Base-by-base conservation (phyloP, 2,329 filamentous ascomycete genomes). In the Penicillium sp. region DNA sequence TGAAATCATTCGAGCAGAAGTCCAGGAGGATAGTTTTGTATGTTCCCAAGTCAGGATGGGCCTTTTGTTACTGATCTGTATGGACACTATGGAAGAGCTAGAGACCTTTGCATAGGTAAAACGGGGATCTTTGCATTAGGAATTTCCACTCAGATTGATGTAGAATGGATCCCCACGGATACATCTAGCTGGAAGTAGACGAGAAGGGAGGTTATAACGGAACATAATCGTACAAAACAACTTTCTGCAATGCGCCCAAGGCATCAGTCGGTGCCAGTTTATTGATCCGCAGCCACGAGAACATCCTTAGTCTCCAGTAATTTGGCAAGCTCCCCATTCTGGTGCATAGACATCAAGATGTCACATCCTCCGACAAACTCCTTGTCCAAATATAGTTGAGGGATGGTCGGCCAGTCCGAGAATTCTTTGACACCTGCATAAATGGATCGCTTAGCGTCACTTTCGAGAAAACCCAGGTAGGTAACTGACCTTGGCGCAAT, bases 331-430 rank as follows among this genome's bases (percentile, higher is more conserved):
- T 96, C 92, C 27, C 95, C 95, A 71, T 91, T 96, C 78, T 97
- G 91, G 80, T 98, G 93, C 95, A 99, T 98, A 2, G 89, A 90
- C 74, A 98, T 89, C 67, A 99, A 77, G 63, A 99, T 99, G 76
- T 99, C 95, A 74, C 93, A 97, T n/a, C 95, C 95, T 54, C 95
- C 95, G 47, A 99, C 83, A 73, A 99, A 99, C 75, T 99, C 93
- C 79, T 93, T 93, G 62, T 96, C 87, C 51, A 99, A 83, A 77
- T 98, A 99, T 19, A 99, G 83, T 77, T 99, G 95, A 7, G 95
- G 95, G 73, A 99, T 98, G 21, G 95, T 99, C 14, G 95, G 95
- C 95, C 95, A 99, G 74, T 98, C 95, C 1, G 93, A 96, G 82
- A 95, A 99, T 78, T 99, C 93, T 80, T 99, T 99, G 80, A 99